Evolutionary conservation across 495 filamentous ascomycete species (phyloP).

Genomic region (Penicillium steckii): DNA sequence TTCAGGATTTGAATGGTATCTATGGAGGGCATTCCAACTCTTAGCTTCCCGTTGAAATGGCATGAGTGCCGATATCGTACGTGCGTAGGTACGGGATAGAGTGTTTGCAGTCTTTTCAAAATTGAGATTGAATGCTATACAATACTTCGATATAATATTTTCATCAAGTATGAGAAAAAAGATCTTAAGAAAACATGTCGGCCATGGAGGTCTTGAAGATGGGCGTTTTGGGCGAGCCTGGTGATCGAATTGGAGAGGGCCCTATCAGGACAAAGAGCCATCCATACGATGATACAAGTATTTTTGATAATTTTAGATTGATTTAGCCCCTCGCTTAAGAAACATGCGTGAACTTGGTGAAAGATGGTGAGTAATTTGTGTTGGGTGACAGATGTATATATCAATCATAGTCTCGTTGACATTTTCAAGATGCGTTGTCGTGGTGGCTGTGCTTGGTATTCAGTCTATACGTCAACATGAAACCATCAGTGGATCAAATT

Average conservation of each 20-base stretch:
- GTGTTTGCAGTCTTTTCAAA: neutral
- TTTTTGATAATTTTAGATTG: constrained; percentile 7
- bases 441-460: no score
- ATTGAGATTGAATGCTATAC: neutral
- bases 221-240: neutral
- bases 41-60: neutral
- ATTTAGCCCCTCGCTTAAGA: constrained; percentile 5
- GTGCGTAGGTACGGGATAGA: no score
- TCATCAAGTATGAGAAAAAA: constrained; percentile 1
- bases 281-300: neutral
- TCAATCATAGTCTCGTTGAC: no score
- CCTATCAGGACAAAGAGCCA: neutral
- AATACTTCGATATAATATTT: neutral
- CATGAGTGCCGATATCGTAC: neutral
- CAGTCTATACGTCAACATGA: no score
- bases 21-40: neutral
- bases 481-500: no score
- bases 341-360: constrained; percentile 6
- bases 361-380: neutral
- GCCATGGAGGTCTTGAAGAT: neutral
- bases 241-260: neutral
- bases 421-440: no score
- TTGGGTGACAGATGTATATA: neutral
- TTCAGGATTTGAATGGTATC: neutral
- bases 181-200: neutral